Evolutionary conservation across 257 asterid species (phyloP), one percentile per base, ranked within the genome.

Genomic region (Solanum neorickii): DNA sequence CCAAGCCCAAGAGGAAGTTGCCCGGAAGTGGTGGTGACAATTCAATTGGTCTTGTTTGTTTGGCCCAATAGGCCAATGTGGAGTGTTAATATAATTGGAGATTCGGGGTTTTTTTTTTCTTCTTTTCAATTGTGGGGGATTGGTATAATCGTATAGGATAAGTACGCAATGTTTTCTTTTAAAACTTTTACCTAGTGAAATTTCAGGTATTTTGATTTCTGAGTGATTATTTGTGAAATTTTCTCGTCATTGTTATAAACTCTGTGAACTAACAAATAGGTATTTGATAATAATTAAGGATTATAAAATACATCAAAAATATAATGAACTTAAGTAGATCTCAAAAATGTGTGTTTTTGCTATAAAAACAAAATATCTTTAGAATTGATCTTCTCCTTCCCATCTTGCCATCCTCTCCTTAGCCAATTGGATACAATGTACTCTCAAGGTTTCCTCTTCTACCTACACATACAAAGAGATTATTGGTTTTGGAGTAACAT

Each of bases 1-100:
- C 98, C 68, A 92, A 86, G 88, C 99, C 98, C 4, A 92, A 89
- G 76, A 89, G 99, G 77, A 97, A 97, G 78, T 35, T 92, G 52
- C 90, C 93, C 16, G 91, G 86, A 39, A 86, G 82, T 65, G 87
- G 86, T 6, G 89, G 86, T 6, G 35, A 13, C 66, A 25, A 31
- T 41, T 86, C 85, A 68, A 89, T 60, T 86, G 91, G 82, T 82
- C 44, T 16, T n/a, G 20, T 91, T 85, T 75, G 89, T 1, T 91
- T 90, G 80, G 89, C 92, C 4, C 86, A 88, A 60, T 94, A 93
- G 84, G 82, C 91, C 10, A 37, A 73, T 2, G 44, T 88, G 12
- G 93, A 86, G 84, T 91, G 97, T 92, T 92, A 86, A 93, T 90
- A 90, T 83, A 56, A 52, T 84, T 59, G 83, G 87, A 6, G 76